Conservation (phyloP, 352 stramenopile species). For the Globisporangium orthogonon region DNA sequence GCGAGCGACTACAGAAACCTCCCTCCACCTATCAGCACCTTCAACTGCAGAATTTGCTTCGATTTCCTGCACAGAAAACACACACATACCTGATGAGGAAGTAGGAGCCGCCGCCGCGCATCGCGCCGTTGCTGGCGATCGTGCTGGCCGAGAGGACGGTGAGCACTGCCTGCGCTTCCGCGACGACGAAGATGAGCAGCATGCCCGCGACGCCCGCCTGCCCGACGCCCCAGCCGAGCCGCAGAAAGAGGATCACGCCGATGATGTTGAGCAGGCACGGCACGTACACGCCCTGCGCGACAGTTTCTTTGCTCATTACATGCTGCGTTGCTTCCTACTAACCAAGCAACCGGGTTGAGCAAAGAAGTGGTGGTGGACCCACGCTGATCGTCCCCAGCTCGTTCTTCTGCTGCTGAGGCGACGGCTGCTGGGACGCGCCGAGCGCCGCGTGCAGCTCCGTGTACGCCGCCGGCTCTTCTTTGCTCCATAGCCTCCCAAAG, state of each 20-base stretch:
- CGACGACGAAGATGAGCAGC: slow-evolving; percentile 62
- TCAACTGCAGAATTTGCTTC: too few species aligned
- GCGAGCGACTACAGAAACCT: slow-evolving; percentile 28
- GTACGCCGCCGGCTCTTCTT: slow-evolving; percentile 17
- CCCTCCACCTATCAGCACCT: too few species aligned
- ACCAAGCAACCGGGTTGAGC: too few species aligned
- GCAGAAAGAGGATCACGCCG: slow-evolving; percentile 87
- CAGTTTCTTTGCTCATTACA: too few species aligned
- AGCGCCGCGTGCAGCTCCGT: slow-evolving; percentile 29
- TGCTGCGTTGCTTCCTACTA: too few species aligned
- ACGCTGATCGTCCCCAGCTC: slow-evolving; percentile 38
- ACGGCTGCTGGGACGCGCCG: slow-evolving; percentile 8
- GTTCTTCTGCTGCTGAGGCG: slow-evolving; percentile 11
- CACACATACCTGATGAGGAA: slow-evolving; percentile 40
- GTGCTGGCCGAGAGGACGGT: slow-evolving; percentile 76
- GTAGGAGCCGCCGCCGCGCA: slow-evolving; percentile 63
- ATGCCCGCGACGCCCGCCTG: slow-evolving; percentile 78
- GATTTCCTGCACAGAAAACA: background rate
- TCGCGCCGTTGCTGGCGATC: slow-evolving; percentile 84
- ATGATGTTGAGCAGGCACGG: slow-evolving; percentile 90
- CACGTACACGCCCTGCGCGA: slow-evolving; percentile 66
- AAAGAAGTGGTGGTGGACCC: background rate
- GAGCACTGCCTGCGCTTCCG: slow-evolving; percentile 53
- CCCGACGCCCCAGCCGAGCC: slow-evolving; percentile 76
- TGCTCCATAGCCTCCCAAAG: slow-evolving; percentile 7